Base-by-base conservation (phyloP, 805 yeast species). In the Diddensiella caesifluorescens region DNA sequence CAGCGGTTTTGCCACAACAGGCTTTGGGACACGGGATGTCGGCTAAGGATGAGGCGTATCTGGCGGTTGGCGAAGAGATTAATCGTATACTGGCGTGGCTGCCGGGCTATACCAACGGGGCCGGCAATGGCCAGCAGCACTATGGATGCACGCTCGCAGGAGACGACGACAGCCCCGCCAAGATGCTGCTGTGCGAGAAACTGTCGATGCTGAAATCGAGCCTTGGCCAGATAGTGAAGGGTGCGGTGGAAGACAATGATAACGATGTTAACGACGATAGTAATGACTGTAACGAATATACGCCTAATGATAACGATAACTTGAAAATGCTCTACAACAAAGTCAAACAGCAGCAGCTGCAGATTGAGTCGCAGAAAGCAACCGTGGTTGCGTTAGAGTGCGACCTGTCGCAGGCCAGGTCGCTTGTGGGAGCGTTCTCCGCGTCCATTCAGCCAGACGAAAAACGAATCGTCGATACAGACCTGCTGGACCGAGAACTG, bases 401-500 rank as follows among this genome's bases (percentile, higher is more conserved):
- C 23, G 57, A 61, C 41, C 53, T 62, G 23, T 44, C 55, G 15
- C 57, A 56, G 21, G 63, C 67, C 10, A 57, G 60, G 28, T 54
- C 59, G 30, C 53, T 58, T 35, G 62, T 62, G 20, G 46, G 55
- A n/a, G 52, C 60, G 23, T 54, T 61, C 38, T 57, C 63, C 4
- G 54, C 52, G 26, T 45, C 57, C n/a, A 54, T 54, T 26, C 51
- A 57, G 27, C 60, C 60, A 5, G 55, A 48, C 35, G 52, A 48
- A 30, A 54, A 54, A 33, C 49, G 57, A 7, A 48, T 53, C 12
- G 54, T 58, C 27, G 60, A 57, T 45, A 52, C 59, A 4, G 61
- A 54, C 32, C 46, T 55, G 36, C 56, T 61, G 22, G 62, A 53
- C 35, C 47, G 64, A 18, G 70, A 68, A 50, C 61, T 68, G 29